A percentile compares a stretch with the other conserved stretches of the same genome.
phyloP scores from a whole-genome alignment of 1,284 basidiomycete genomes.

The Ganoderma multipileum region DNA sequence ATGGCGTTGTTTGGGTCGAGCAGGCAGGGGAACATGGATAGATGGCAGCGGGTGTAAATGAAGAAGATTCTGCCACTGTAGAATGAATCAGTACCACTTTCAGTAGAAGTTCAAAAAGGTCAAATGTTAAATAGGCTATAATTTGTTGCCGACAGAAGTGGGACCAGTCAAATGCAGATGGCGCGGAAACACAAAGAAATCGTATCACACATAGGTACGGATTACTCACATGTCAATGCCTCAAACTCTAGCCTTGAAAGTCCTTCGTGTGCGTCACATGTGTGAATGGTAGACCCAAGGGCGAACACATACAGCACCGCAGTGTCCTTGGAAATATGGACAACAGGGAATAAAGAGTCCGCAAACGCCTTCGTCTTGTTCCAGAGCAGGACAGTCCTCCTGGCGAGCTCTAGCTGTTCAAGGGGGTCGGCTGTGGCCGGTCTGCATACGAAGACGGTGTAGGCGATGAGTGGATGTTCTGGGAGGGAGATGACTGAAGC shows the following conservation, averaged over 20 bases:
- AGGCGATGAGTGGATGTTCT: conserved; percentile 48
- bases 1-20: conserved; percentile 48
- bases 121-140: neutral
- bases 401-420: conserved; percentile 60
- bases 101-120: neutral
- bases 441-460: conserved; percentile 48
- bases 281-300: conserved; percentile 48
- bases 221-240: conserved; percentile 56
- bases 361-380: conserved; percentile 47
- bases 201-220: conserved; percentile 2
- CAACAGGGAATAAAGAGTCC: conserved; percentile 58
- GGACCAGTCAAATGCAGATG: neutral
- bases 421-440: conserved; percentile 38
- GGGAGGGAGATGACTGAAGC: conserved; percentile 49
- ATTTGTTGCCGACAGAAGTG: neutral
- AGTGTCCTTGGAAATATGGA: conserved; percentile 50
- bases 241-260: conserved; percentile 48
- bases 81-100: conserved; percentile 17
- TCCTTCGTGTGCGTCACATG: conserved; percentile 40
- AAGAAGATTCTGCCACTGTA: conserved; percentile 35
- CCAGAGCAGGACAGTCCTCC: conserved; percentile 52
- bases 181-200: neutral
- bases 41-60: conserved; percentile 53
- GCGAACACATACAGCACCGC: conserved; percentile 61
- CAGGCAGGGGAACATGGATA: conserved; percentile 62